Evolutionary conservation across 441 rosid genomes (phyloP).

Genomic region (Brassica hybrid): DNA sequence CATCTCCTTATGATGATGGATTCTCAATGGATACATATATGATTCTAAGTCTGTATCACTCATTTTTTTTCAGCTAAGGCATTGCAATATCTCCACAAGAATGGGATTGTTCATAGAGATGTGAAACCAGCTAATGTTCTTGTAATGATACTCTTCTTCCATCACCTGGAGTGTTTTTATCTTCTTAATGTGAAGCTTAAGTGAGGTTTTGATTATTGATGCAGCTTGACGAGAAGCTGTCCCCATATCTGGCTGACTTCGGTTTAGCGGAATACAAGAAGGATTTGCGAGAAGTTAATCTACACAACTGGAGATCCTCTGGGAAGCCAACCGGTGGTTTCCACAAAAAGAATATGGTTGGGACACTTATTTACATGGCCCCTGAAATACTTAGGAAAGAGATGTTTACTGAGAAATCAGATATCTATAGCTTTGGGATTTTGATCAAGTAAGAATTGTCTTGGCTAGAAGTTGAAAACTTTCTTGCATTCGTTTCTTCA

Average conservation of each 20-base stretch:
- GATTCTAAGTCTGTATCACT: background rate
- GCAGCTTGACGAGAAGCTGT: slow-evolving; percentile 77
- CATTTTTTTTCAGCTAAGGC: slow-evolving; percentile 78
- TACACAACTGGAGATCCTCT: slow-evolving; percentile 84
- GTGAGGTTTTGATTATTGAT: slow-evolving; percentile 38
- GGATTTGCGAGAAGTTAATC: slow-evolving; percentile 63
- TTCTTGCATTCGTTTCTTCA: background rate
- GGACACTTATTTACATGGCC: slow-evolving; percentile 96
- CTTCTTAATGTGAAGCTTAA: background rate
- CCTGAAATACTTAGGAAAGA: slow-evolving; percentile 92
- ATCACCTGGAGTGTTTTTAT: background rate
- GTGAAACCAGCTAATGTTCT: slow-evolving; percentile 95
- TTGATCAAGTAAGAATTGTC: slow-evolving; percentile 74
- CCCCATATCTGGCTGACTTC: slow-evolving; percentile 81
- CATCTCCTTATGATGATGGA: slow-evolving; percentile 17
- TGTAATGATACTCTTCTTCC: slow-evolving; percentile 57
- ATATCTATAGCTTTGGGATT: slow-evolving; percentile 90
- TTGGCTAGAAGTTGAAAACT: no score
- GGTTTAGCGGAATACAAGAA: slow-evolving; percentile 86
- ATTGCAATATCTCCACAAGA: slow-evolving; percentile 79
- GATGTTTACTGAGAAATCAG: slow-evolving; percentile 83
- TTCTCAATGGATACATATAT: background rate
- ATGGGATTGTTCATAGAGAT: slow-evolving; percentile 93
- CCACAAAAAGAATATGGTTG: slow-evolving; percentile 94
- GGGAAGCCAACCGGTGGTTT: slow-evolving; percentile 99